Base-by-base conservation (phyloP, 495 filamentous ascomycete genomes). In the Astrocystis sublimbata region DNA sequence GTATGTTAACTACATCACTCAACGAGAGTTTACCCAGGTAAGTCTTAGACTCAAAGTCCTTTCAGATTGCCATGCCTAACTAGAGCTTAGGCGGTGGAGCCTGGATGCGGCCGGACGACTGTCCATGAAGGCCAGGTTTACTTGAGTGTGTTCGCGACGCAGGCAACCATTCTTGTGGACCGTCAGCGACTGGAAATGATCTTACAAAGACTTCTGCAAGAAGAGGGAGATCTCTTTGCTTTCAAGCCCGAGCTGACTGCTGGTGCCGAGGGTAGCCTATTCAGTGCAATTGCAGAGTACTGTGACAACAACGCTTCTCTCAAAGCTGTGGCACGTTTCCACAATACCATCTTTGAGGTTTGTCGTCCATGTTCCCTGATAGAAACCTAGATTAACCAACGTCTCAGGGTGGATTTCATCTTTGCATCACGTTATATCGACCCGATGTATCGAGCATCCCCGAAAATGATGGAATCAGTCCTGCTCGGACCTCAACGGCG, bases 151-250 rank as follows among this genome's bases (percentile, higher is more conserved):
- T 65, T 76, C 30, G 64, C 67, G 10, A 50, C 63, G 2, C 71
- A 73, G 23, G 67, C 65, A 21, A 43, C 40, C 10, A 19, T 56
- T 31, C 45, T 57, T 40, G 42, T 71, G 28, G 67, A 71, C 36
- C 43, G 49, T 4, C 59, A 64, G 5, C 67, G 71, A 8, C 69
- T 81, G 15, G 76, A 85, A 50, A 66, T 71, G 21, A 70, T 73
- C 21, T 61, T 88, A 2, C 78, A 80, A 43, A 72, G 71, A 9
- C 70, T 86, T 35, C 71, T 86, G 17, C 75, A 75, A 51, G 73
- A 73, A 1, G 80, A 86, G 62, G 86, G 86, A 4, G 76, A 81
- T 49, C 68, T 91, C 3, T 79, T 77, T 64, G 79, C 83, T 1
- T 82, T 84, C 53, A 76, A 81, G 57, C 62, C 68, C 6, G 66